phyloP scores from a whole-genome alignment of 2,329 filamentous ascomycete species.

The Fusarium sp. region DNA sequence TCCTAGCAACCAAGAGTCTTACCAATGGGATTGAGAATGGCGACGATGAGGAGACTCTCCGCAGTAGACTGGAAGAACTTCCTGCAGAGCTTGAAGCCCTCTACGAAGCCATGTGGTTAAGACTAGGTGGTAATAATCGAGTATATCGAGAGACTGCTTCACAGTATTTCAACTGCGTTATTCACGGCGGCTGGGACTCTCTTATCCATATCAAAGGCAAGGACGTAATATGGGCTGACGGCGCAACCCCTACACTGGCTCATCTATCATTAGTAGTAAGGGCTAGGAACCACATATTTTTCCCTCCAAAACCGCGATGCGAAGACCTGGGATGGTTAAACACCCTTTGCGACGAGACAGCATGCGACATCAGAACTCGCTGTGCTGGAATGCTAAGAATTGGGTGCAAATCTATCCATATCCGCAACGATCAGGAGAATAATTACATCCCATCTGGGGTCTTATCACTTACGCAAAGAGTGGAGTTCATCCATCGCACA shows the following conservation, averaged over 20 bases:
- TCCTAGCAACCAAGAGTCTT: accelerated
- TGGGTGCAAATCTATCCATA: accelerated
- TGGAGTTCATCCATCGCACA: conserved; percentile 1
- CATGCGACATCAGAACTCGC: accelerated
- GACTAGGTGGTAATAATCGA: accelerated
- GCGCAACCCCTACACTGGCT: accelerated
- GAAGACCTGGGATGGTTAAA: accelerated
- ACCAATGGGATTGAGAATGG: accelerated
- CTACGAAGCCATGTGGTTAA: conserved; percentile 6
- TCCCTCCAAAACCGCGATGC: accelerated
- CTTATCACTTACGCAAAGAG: accelerated
- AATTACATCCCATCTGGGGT: accelerated
- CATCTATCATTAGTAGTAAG: background rate
- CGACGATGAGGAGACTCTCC: accelerated
- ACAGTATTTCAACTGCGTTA: background rate
- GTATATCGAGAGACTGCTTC: background rate
- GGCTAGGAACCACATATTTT: accelerated
- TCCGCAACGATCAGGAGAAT: accelerated
- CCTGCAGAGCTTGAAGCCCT: background rate
- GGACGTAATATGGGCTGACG: background rate
- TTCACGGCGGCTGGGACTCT: accelerated
- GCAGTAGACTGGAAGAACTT: accelerated
- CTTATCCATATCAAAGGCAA: too few relatives aligned
- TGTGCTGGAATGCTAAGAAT: conserved; percentile 4
- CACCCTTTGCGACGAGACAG: accelerated